phyloP scores from a whole-genome alignment of 768 basidiomycete genomes.

The Sistotremastrum suecicum region DNA sequence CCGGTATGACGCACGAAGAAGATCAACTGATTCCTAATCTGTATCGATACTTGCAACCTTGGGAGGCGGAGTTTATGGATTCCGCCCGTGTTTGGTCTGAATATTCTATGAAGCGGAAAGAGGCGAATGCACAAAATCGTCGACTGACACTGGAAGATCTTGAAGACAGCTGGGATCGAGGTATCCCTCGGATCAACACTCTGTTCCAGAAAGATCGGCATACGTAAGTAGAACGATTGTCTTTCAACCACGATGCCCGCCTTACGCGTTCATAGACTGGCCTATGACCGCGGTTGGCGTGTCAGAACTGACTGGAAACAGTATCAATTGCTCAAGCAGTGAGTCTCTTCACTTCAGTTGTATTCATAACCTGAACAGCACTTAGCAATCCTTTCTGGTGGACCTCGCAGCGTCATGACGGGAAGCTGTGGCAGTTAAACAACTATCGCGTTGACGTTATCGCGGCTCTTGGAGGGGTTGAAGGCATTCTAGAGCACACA shows the following conservation, averaged over 20 bases:
- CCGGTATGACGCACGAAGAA: constrained; percentile 94
- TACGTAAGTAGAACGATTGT: constrained; percentile 35
- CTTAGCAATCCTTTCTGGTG: constrained; percentile 95
- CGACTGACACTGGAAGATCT: constrained; percentile 94
- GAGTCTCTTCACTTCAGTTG: constrained; percentile 15
- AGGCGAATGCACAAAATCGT: constrained; percentile 97
- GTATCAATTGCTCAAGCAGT: constrained; percentile 88
- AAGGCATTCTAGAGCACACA: constrained; percentile 92
- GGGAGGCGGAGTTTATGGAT: constrained; percentile 96
- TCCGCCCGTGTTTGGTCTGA: constrained; percentile 99
- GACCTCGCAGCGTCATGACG: constrained; percentile 95
- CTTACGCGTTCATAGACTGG: constrained; percentile 36
- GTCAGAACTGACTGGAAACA: constrained; percentile 97
- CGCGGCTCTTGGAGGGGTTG: constrained; percentile 92
- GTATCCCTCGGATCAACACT: constrained; percentile 97
- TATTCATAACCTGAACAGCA: constrained; percentile 4
- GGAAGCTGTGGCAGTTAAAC: constrained; percentile 93
- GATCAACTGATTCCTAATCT: constrained; percentile 94
- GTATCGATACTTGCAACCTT: constrained; percentile 92
- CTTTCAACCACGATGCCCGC: not conserved
- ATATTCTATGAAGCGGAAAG: constrained; percentile 98
- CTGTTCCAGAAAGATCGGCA: constrained; percentile 98
- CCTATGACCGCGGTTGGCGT: constrained; percentile 99
- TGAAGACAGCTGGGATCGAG: constrained; percentile 97
- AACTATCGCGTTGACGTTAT: constrained; percentile 99